A percentile compares a stretch with the other conserved stretches of the same genome.
Evolutionary conservation across 805 yeast genomes (phyloP).

Genomic region (Saccharomyces mikatae): DNA sequence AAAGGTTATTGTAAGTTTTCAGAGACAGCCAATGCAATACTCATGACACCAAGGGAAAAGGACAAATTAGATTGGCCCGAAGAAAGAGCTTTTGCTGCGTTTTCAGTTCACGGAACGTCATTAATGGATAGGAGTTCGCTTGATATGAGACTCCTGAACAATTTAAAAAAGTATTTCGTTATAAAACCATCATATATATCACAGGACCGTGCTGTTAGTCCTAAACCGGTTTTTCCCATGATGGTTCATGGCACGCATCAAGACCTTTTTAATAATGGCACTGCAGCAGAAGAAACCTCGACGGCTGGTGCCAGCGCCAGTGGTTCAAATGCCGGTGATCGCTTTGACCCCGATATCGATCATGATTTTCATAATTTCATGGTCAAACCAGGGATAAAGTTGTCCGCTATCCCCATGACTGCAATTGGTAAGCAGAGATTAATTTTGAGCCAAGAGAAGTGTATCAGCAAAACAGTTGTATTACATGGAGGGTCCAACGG

Average conservation of each 20-base stretch:
- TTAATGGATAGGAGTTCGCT: slow-evolving; percentile 1
- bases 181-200: background rate
- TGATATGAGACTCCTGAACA: slow-evolving; percentile 5
- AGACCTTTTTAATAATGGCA: background rate
- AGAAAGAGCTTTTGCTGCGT: slow-evolving; percentile 32
- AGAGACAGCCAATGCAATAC: slow-evolving; percentile 30
- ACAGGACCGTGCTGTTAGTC: background rate
- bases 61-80: slow-evolving; percentile 20
- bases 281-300: background rate
- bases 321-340: background rate
- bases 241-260: background rate
- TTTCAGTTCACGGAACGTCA: slow-evolving; percentile 15
- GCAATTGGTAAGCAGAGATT: background rate
- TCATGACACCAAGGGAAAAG: slow-evolving; percentile 11
- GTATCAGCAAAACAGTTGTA: slow-evolving; percentile 10
- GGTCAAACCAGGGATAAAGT: background rate
- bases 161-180: slow-evolving; percentile 5
- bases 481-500: slow-evolving; percentile 35
- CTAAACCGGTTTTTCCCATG: background rate
- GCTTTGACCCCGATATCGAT: background rate
- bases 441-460: background rate
- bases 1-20: slow-evolving; percentile 31
- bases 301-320: background rate
- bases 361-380: background rate
- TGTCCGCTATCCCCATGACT: background rate